Percentiles rank a stretch among this genome's conserved stretches.
Conservation (phyloP, 2,329 filamentous ascomycete genomes). For the Neonectria punicea region DNA sequence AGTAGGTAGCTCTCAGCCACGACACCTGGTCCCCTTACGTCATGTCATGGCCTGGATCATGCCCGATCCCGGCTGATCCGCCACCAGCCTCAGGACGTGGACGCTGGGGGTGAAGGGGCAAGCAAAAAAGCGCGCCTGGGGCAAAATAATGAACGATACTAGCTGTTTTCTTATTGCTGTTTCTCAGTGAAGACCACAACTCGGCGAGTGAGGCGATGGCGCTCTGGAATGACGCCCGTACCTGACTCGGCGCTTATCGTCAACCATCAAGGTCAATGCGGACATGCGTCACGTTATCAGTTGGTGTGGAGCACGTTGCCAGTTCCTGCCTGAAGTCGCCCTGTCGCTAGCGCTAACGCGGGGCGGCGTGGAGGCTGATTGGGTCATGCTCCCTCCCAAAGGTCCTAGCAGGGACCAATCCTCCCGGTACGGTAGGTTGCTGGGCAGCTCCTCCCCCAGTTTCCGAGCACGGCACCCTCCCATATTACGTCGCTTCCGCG, state of each 20-base stretch:
- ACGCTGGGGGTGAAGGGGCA: not conserved
- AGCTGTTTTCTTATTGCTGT: not conserved
- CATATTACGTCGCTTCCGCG: conserved; percentile 41
- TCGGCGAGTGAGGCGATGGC: not conserved
- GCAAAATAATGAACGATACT: not conserved
- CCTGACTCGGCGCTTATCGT: conserved; percentile 33
- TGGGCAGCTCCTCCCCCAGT: conserved; percentile 42
- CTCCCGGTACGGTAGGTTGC: conserved; percentile 29
- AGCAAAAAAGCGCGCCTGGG: not conserved
- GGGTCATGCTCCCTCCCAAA: conserved; percentile 15
- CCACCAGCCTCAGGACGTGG: not conserved
- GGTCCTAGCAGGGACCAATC: conserved; percentile 24
- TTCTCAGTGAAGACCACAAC: not conserved
- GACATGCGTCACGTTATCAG: conserved; percentile 39
- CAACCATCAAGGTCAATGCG: conserved; percentile 39
- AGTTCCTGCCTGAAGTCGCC: conserved; percentile 16
- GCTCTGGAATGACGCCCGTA: conserved; percentile 16
- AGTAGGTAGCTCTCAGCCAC: conserved; percentile 4
- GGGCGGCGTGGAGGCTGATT: conserved; percentile 24
- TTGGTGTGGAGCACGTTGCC: conserved; percentile 16
- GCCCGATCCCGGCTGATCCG: conserved; percentile 11
- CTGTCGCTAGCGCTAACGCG: conserved; percentile 22
- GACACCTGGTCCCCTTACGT: conserved; percentile 13
- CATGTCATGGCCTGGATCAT: conserved; percentile 20
- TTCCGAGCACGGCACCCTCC: conserved; percentile 27